A percentile compares a stretch with the other conserved stretches of the same genome.
Evolutionary conservation across 2,329 filamentous ascomycete species (phyloP).

Genomic region (Incumbomyces lentus): DNA sequence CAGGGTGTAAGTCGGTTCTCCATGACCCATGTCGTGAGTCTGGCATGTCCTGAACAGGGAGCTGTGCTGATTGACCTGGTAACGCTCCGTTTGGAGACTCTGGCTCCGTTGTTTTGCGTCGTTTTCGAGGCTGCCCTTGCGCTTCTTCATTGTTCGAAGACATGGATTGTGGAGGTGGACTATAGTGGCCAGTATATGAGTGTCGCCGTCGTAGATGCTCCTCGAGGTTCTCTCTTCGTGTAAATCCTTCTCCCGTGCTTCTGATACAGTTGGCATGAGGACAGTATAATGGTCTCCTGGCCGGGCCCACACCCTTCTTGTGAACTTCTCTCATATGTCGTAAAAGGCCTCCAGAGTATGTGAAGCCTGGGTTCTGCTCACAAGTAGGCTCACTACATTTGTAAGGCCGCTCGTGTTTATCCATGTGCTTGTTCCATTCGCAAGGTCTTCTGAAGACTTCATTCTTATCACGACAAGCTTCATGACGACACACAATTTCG

Average conservation of each 20-base stretch:
- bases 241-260: constrained; percentile 79
- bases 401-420: constrained; percentile 91
- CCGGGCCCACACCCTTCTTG: constrained; percentile 76
- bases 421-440: constrained; percentile 98
- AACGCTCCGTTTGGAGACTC: constrained; percentile 1
- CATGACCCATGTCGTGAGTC: not conserved
- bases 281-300: constrained; percentile 70
- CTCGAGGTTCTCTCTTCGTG: constrained; percentile 83
- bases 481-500: constrained; percentile 65
- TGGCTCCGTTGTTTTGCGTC: constrained; percentile 7
- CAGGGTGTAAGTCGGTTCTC: constrained; percentile 2
- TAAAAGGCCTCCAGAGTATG: constrained; percentile 81
- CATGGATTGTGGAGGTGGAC: constrained; percentile 2
- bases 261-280: constrained; percentile 82
- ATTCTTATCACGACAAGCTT: constrained; percentile 55
- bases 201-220: constrained; percentile 91
- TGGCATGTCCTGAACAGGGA: not conserved
- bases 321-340: constrained; percentile 81
- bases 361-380: constrained; percentile 87
- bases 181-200: constrained; percentile 11
- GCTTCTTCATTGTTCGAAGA: constrained; percentile 1
- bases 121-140: constrained; percentile 8
- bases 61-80: not conserved
- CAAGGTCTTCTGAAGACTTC: constrained; percentile 70
- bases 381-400: constrained; percentile 74